Percentiles rank a stretch among this genome's conserved stretches.
Evolutionary conservation across 2,329 filamentous ascomycete species (phyloP).

Genomic region (Domatiomyces globalis): DNA sequence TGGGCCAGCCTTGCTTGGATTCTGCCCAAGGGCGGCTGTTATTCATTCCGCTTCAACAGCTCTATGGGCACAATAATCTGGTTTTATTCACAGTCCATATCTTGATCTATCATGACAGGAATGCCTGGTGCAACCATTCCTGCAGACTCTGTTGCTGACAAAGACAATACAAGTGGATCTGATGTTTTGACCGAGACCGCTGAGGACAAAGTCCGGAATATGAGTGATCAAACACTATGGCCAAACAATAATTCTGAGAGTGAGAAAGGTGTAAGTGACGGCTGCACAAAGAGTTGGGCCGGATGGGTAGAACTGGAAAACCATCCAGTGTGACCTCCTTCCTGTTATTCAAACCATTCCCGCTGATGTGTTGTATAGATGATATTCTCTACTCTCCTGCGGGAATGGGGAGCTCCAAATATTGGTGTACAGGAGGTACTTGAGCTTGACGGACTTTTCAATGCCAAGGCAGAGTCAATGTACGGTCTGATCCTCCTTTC

Average conservation of each 20-base stretch:
- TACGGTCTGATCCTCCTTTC: constrained; percentile 85
- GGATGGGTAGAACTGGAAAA: constrained; percentile 75
- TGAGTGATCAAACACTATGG: background rate
- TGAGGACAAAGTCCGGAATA: background rate
- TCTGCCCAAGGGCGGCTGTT: background rate
- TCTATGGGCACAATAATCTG: background rate
- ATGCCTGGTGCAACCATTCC: background rate
- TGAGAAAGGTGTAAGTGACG: constrained; percentile 28
- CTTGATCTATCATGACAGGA: background rate
- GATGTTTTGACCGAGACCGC: background rate
- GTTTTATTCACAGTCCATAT: background rate
- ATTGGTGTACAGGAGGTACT: constrained; percentile 66
- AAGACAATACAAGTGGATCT: background rate
- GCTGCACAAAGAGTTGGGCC: constrained; percentile 39
- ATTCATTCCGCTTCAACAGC: background rate
- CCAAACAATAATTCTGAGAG: constrained; percentile 2
- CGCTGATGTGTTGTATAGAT: constrained; percentile 37
- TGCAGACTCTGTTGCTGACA: background rate
- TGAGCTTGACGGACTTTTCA: constrained; percentile 41
- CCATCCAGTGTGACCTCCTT: constrained; percentile 52
- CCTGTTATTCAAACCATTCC: background rate
- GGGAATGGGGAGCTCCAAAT: constrained; percentile 59
- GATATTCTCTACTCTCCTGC: constrained; percentile 74
- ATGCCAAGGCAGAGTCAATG: constrained; percentile 43
- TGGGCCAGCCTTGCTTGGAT: background rate